Conservation (phyloP, 257 asterid genomes). For the Fraxinus excelsior region DNA sequence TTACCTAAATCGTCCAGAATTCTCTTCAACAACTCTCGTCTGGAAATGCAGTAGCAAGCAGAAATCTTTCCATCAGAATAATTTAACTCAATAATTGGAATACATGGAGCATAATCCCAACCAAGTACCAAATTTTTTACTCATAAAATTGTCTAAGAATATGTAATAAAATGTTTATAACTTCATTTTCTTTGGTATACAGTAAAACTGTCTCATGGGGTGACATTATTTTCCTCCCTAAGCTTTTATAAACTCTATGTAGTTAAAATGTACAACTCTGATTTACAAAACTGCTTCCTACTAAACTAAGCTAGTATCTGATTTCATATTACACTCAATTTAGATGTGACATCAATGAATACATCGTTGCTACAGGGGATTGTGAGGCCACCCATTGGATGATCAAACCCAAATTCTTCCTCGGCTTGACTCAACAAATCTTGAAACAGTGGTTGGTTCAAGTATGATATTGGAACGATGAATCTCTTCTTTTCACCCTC, state of each 20-base stretch:
- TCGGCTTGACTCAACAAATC: too few relatives aligned
- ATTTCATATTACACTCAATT: slow-evolving; percentile 7
- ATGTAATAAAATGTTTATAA: background rate
- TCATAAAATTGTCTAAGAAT: background rate
- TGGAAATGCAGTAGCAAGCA: background rate
- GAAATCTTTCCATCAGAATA: background rate
- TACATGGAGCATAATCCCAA: background rate
- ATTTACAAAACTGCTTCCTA: slow-evolving; percentile 7
- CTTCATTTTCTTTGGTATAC: background rate
- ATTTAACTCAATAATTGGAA: background rate
- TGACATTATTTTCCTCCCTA: background rate
- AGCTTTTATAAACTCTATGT: background rate
- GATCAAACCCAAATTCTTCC: slow-evolving; percentile 19
- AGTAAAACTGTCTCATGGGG: background rate
- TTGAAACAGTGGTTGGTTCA: too few relatives aligned
- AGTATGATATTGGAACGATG: too few relatives aligned
- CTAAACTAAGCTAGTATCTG: background rate
- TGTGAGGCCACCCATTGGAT: slow-evolving; percentile 39
- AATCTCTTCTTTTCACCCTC: too few relatives aligned
- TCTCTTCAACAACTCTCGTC: background rate
- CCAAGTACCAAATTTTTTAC: background rate
- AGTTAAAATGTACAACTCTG: background rate
- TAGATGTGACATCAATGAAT: slow-evolving; percentile 34
- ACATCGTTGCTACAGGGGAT: slow-evolving; percentile 28
- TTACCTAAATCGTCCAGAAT: background rate